Evolutionary conservation across 1,139 yeast genomes (phyloP).

Genomic region (Protomyces gravidus): DNA sequence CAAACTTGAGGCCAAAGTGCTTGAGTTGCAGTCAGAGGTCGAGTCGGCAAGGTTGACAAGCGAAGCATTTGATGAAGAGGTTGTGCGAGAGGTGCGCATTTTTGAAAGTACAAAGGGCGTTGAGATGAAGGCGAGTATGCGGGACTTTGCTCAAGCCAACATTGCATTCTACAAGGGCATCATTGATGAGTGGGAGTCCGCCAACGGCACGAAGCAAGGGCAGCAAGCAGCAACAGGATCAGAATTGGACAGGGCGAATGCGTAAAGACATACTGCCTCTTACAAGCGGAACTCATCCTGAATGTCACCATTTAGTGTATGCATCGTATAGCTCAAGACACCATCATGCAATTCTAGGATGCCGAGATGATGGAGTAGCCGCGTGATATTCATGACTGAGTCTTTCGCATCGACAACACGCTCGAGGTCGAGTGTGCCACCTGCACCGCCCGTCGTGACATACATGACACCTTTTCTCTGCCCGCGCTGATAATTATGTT

Average conservation of each 20-base stretch:
- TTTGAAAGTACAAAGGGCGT: conserved; percentile 76
- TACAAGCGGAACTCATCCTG: neutral
- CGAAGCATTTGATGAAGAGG: conserved; percentile 62
- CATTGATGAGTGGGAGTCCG: conserved; percentile 21
- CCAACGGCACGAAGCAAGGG: neutral
- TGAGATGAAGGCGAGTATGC: conserved; percentile 69
- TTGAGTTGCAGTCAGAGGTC: conserved; percentile 53
- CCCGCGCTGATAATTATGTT: conserved; percentile 26
- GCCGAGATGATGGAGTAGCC: conserved; percentile 13
- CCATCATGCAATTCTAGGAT: neutral
- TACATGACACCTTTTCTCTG: conserved; percentile 7
- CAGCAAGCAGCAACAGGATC: neutral
- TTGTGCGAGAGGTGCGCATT: conserved; percentile 66
- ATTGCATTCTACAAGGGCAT: conserved; percentile 69
- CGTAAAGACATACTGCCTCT: neutral
- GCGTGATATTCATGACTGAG: neutral
- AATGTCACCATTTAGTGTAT: neutral
- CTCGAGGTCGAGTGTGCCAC: conserved; percentile 17
- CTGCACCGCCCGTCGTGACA: conserved; percentile 22
- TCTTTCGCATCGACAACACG: conserved; percentile 12
- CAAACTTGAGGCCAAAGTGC: conserved; percentile 56
- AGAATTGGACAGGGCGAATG: neutral
- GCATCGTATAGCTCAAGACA: neutral
- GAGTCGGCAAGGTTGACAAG: conserved; percentile 67
- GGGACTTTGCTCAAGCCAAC: conserved; percentile 69